Percentiles rank a stretch among this genome's conserved stretches.
Evolutionary conservation across 768 basidiomycete species (phyloP).

Genomic region (Mycena alexandri): DNA sequence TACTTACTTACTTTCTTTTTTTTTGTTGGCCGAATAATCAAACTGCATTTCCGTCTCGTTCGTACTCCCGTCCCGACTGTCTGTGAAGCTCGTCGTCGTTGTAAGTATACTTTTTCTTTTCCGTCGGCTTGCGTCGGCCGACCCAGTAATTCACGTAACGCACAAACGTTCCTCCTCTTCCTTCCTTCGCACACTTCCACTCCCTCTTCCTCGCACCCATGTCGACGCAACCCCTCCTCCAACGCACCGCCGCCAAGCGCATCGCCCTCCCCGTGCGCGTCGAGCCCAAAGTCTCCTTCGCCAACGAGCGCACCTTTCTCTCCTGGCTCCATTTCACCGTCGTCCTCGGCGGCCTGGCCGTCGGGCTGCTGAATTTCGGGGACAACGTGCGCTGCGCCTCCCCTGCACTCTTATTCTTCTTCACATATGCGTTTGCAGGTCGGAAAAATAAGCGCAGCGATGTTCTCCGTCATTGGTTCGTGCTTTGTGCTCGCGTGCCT

Average conservation of each 20-base stretch:
- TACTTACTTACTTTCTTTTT: too few relatives aligned
- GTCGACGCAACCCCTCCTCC: constrained; percentile 98
- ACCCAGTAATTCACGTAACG: too few relatives aligned
- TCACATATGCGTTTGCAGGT: constrained; percentile 66
- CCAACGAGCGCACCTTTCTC: constrained; percentile 95
- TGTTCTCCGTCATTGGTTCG: constrained; percentile 96
- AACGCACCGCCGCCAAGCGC: constrained; percentile 93
- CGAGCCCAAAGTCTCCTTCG: constrained; percentile 95
- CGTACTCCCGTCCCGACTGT: too few relatives aligned
- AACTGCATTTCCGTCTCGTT: neutral
- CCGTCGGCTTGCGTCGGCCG: too few relatives aligned
- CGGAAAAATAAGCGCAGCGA: constrained; percentile 94
- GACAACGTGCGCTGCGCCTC: constrained; percentile 80
- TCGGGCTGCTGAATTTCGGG: constrained; percentile 97
- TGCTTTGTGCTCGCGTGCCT: neutral
- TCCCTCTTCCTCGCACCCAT: too few relatives aligned
- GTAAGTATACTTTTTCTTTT: too few relatives aligned
- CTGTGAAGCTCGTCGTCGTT: too few relatives aligned
- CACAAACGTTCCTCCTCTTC: too few relatives aligned
- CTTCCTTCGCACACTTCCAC: too few relatives aligned
- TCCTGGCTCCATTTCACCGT: constrained; percentile 99
- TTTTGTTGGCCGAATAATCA: constrained; percentile 6
- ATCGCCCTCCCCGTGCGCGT: constrained; percentile 97
- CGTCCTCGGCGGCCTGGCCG: constrained; percentile 95
- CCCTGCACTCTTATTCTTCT: constrained; percentile 19